Evolutionary conservation across 2,329 filamentous ascomycete species (phyloP), one percentile per base, ranked within the genome.

Genomic region (Trichoderma sp.): DNA sequence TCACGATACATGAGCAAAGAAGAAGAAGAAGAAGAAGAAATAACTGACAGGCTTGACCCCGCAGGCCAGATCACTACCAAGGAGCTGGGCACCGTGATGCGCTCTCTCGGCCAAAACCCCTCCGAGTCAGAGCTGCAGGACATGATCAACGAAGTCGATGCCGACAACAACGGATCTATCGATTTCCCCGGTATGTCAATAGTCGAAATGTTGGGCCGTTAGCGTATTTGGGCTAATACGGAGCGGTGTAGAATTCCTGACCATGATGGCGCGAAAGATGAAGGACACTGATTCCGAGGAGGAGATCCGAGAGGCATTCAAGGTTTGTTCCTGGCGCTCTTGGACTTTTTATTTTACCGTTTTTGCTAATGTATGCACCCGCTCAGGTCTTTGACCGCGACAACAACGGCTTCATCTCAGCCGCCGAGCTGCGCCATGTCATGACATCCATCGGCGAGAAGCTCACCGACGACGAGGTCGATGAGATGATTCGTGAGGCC

Each of bases 201-300:
- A 57, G 56, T 34, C 5, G 27, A 25, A 37, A 5, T 39, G 50
- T 27, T 15, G 7, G 34, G 25, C 12, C 53, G 53, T 42, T 35
- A 5, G 15, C 25, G 32, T 10, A 29, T n/a, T 13, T 34, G 45
- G 17, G 64, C 63, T 68, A 58, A 70, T 57, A 8, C 35, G 27
- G 52, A 58, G 53, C 54, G 53, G 67, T 64, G 52, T 76, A 94
- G 92, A 95, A 78, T 95, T 95, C 82, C 84, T 95, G 70, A 95
- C 92, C 71, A 95, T 95, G 92, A 95, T 95, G 92, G 92, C 92
- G 69, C 89, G 92, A 77, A 95, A 95, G 84, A 95, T 95, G 92
- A 94, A 94, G 86, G 92, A 94, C 76, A 95, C 92, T 73, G 92
- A 95, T 78, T 94, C 92, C 58, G 92, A 95, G 82, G 92, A 95